Evolutionary conservation across 2,329 filamentous ascomycete species (phyloP).

Genomic region (Paraconiothyrium brasiliense): DNA sequence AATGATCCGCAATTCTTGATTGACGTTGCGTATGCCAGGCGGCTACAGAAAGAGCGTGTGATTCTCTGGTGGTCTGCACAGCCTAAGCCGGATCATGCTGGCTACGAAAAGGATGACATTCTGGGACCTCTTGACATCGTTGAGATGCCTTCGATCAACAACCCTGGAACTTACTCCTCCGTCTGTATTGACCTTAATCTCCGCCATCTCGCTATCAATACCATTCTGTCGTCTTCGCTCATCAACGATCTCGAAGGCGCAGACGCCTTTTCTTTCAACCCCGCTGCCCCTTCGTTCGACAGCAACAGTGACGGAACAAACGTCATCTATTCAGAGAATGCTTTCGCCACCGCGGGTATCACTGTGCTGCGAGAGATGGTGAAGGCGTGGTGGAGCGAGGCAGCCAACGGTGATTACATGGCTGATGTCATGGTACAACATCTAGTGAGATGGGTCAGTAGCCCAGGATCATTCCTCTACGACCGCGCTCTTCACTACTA

Average conservation of each 20-base stretch:
- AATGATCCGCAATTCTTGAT: constrained; percentile 96
- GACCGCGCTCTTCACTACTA: constrained; percentile 95
- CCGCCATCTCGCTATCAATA: constrained; percentile 96
- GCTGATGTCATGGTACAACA: constrained; percentile 98
- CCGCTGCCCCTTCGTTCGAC: constrained; percentile 70
- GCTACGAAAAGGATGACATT: constrained; percentile 93
- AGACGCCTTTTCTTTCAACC: constrained; percentile 86
- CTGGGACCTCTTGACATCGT: constrained; percentile 83
- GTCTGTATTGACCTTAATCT: constrained; percentile 96
- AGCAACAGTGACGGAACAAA: constrained; percentile 70
- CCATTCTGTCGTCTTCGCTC: constrained; percentile 92
- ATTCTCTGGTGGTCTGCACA: constrained; percentile 96
- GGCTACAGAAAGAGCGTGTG: constrained; percentile 89
- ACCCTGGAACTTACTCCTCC: constrained; percentile 90
- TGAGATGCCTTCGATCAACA: constrained; percentile 92
- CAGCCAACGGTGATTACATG: constrained; percentile 89
- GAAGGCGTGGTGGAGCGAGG: constrained; percentile 97
- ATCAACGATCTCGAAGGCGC: constrained; percentile 95
- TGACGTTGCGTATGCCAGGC: constrained; percentile 91
- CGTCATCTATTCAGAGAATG: constrained; percentile 82
- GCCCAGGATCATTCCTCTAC: constrained; percentile 91
- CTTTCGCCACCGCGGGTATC: constrained; percentile 91
- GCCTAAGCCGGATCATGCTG: constrained; percentile 90
- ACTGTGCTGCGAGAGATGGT: constrained; percentile 97
- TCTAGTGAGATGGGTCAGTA: constrained; percentile 96